These are phyloP conservation scores for Citrus maxima DNA, from an alignment of 345 rosid species.

Conservation along the genomic window DNA sequence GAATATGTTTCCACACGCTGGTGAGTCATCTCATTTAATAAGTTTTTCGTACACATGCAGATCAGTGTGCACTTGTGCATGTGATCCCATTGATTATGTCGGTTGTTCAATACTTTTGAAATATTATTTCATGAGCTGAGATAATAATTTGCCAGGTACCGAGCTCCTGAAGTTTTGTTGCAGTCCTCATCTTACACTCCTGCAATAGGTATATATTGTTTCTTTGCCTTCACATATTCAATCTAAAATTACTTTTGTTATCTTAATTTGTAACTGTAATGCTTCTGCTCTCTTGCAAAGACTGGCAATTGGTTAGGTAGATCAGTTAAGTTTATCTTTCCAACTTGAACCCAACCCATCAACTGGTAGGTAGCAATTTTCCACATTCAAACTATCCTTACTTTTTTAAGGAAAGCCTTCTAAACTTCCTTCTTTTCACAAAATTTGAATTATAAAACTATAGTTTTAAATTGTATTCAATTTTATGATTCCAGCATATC, in stretches of 20 bases:
- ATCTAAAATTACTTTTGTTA: background rate
- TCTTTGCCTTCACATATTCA: background rate
- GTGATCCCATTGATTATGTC: background rate
- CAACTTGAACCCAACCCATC: background rate
- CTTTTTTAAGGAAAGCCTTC: background rate
- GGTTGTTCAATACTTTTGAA: conserved; percentile 5
- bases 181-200: conserved; percentile 84
- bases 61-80: background rate
- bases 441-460: background rate
- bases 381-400: background rate
- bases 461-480: background rate
- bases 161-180: conserved; percentile 93
- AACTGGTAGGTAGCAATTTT: background rate
- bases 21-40: conserved; percentile 34
- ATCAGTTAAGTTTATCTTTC: background rate
- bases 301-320: background rate
- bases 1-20: conserved; percentile 98
- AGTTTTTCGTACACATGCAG: background rate
- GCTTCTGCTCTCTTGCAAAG: background rate
- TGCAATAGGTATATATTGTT: conserved; percentile 60
- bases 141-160: conserved; percentile 54
- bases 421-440: background rate
- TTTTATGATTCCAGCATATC: background rate
- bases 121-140: conserved; percentile 2
- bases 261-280: background rate